Conservation (phyloP, 2,329 filamentous ascomycete genomes). For the Clonostachys rhizophaga region DNA sequence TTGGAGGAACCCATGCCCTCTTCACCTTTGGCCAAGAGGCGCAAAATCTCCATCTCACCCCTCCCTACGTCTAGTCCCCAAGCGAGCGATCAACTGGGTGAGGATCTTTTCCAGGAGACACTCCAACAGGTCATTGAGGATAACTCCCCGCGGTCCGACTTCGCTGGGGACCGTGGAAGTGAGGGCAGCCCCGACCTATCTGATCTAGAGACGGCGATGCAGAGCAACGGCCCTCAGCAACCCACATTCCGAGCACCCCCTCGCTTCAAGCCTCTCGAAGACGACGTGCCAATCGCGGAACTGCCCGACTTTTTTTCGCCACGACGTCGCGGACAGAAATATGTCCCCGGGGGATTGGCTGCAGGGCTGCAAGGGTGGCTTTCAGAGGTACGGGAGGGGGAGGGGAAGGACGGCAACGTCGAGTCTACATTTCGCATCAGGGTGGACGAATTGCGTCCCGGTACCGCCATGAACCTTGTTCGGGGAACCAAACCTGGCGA, state of each 20-base stretch:
- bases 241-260: constrained; percentile 31
- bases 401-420: constrained; percentile 7
- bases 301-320: constrained; percentile 25
- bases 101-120: too few relatives aligned
- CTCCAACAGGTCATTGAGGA: too few relatives aligned
- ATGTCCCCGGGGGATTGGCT: constrained; percentile 28
- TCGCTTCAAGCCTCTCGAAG: constrained; percentile 27
- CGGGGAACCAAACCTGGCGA: constrained; percentile 10
- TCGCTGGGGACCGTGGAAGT: too few relatives aligned
- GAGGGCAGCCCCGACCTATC: too few relatives aligned
- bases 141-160: too few relatives aligned
- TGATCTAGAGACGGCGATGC: constrained; percentile 4
- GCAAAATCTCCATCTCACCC: not conserved
- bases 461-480: constrained; percentile 26
- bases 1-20: not conserved
- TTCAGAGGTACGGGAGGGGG: constrained; percentile 30
- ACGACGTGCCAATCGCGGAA: constrained; percentile 7
- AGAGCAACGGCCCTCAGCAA: constrained; percentile 16
- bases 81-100: too few relatives aligned
- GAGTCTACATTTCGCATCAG: constrained; percentile 13
- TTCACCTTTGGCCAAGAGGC: not conserved
- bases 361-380: constrained; percentile 33
- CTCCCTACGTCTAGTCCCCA: not conserved
- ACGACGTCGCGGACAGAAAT: constrained; percentile 25
- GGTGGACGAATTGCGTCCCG: constrained; percentile 21